Conservation (phyloP, 345 rosid species). For the Arabis alpina region DNA sequence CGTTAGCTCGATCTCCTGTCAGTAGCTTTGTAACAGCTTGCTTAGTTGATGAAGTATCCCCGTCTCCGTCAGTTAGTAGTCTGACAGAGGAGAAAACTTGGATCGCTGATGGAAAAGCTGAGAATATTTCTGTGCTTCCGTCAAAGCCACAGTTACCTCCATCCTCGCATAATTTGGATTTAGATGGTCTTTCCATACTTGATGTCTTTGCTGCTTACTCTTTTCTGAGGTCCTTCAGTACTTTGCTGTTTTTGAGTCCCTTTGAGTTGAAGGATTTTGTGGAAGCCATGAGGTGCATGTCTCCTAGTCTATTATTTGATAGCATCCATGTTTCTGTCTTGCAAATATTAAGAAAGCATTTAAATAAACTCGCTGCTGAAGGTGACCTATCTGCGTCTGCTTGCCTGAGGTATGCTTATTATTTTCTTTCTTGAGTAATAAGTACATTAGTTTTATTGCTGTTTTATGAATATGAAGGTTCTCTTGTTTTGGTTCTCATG, state of each 20-base stretch:
- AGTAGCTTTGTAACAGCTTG: conserved; percentile 33
- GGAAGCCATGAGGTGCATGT: conserved; percentile 61
- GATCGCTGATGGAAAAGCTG: conserved; percentile 38
- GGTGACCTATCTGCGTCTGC: conserved; percentile 78
- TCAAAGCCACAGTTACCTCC: conserved; percentile 74
- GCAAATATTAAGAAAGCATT: conserved; percentile 70
- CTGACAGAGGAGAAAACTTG: conserved; percentile 60
- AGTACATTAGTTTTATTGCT: conserved; percentile 13
- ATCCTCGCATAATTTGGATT: conserved; percentile 62
- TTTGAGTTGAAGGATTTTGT: conserved; percentile 90
- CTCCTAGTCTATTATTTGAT: conserved; percentile 70
- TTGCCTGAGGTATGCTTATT: conserved; percentile 78
- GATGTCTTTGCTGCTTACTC: conserved; percentile 79
- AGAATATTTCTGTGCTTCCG: conserved; percentile 55
- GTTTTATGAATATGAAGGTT: conserved; percentile 18
- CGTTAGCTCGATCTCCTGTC: conserved; percentile 49
- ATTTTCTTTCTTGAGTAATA: conserved; percentile 29
- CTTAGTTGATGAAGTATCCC: conserved; percentile 44
- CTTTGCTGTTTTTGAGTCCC: conserved; percentile 83
- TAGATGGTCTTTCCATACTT: conserved; percentile 65
- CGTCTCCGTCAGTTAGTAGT: conserved; percentile 62
- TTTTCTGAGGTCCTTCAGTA: conserved; percentile 87
- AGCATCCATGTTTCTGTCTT: conserved; percentile 82
- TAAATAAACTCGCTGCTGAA: conserved; percentile 75
- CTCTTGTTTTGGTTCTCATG: conserved; percentile 33